Base-by-base conservation (phyloP, 1,284 basidiomycete species). In the Sporisorium graminicola region DNA sequence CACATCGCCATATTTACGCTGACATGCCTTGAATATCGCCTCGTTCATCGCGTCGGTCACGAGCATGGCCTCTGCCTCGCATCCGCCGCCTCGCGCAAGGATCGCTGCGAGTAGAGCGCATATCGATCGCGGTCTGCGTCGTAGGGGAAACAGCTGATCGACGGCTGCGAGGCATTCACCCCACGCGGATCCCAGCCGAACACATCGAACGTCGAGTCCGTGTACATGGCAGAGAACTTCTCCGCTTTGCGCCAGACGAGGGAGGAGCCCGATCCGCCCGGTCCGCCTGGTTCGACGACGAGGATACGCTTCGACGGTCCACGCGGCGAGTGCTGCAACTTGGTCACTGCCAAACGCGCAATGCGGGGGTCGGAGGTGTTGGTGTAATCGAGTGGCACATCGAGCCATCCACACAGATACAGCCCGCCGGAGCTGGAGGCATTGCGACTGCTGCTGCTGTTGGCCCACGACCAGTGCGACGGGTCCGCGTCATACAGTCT, bases 311-410 rank as follows among this genome's bases (percentile, higher is more conserved):
- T 13, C 0, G 66, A 61, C 43, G 58, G 47, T 3, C n/a, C 52
- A 7, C 13, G 26, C 3, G 63, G 55, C 3, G 65, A 16, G 18
- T 35, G 60, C 24, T 76, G 74, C 22, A 51, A 58, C 29, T 54
- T 65, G 20, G 69, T 71, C 14, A 76, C 46, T 13, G 69, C 74
- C 12, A 76, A 29, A 0, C 74, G 55, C 0, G 62, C 61, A 10
- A 67, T 49, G 3, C 74, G 54, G 1, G 9, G 0, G 42, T 78
- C 76, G 22, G 72, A 68, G 8, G 50, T 5, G 27, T 71, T 71
- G 29, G 72, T 75, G 65, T 78, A 74, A 58, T 78, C 76, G 31
- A 78, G 65, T 16, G 76, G 72, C 13, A 78, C 75, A 27, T 78
- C 75, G 46, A 78, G 60, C 46, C 58, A 78, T 0, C 75, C 71